Evolutionary conservation across 2,329 filamentous ascomycete species (phyloP).

Genomic region (Cephalotrichum gorgonifer): DNA sequence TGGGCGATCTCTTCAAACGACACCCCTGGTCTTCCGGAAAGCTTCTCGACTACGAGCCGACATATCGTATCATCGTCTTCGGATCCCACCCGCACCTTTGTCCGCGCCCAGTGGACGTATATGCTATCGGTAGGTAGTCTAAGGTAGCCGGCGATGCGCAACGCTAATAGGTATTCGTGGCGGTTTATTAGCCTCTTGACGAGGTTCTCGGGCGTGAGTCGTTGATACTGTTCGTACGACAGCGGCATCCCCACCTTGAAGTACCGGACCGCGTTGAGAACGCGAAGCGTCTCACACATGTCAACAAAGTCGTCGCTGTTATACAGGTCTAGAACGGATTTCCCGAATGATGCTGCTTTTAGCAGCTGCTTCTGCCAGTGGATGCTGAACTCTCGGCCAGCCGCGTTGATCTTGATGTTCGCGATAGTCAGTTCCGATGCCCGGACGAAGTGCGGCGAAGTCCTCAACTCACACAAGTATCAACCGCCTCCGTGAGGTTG

Average conservation of each 20-base stretch:
- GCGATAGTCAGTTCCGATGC: neutral
- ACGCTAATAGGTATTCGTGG: constrained; percentile 80
- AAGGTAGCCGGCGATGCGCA: constrained; percentile 80
- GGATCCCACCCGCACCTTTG: constrained; percentile 77
- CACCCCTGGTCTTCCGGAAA: constrained; percentile 81
- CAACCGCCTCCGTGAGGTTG: constrained; percentile 83
- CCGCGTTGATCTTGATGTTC: constrained; percentile 54
- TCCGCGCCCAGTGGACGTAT: constrained; percentile 93
- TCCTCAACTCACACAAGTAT: constrained; percentile 52
- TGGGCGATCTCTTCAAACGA: constrained; percentile 92
- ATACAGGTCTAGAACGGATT: constrained; percentile 93
- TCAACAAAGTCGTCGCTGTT: constrained; percentile 98
- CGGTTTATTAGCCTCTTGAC: constrained; percentile 78
- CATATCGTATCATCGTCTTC: constrained; percentile 87
- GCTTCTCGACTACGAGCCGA: constrained; percentile 71
- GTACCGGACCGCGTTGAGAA: constrained; percentile 84
- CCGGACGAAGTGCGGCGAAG: neutral
- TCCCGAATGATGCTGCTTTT: constrained; percentile 95
- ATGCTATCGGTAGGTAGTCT: constrained; percentile 79
- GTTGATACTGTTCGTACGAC: constrained; percentile 88
- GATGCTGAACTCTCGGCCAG: constrained; percentile 80
- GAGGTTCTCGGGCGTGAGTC: constrained; percentile 81
- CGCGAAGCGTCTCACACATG: constrained; percentile 88
- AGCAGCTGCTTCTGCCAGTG: constrained; percentile 93
- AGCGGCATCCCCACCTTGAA: constrained; percentile 85